These are phyloP conservation scores for Cladophialophora carrionii DNA, from an alignment of 2,329 filamentous ascomycete genomes.

Conservation along the genomic window DNA sequence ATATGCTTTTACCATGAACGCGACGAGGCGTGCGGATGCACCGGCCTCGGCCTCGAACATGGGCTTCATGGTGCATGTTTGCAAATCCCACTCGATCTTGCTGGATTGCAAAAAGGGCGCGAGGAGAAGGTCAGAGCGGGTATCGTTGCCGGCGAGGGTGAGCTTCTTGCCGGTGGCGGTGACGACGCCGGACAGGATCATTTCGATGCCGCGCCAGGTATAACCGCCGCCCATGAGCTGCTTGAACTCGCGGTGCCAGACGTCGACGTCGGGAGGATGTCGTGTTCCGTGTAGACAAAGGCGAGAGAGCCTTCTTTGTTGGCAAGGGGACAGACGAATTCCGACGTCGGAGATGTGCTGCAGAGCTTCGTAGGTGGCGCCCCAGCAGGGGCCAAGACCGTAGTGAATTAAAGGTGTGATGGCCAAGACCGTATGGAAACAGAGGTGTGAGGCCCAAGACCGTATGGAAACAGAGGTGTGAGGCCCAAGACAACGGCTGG, in stretches of 20 bases:
- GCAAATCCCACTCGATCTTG: neutral
- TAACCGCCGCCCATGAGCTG: neutral
- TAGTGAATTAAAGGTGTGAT: neutral
- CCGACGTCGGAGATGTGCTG: neutral
- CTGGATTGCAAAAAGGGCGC: neutral
- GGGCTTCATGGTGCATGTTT: neutral
- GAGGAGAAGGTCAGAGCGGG: neutral
- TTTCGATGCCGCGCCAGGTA: neutral
- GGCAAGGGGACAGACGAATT: neutral
- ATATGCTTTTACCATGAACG: no score
- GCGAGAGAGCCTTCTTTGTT: neutral
- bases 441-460: neutral
- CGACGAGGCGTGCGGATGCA: neutral
- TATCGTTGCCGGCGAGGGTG: neutral
- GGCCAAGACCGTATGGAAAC: neutral
- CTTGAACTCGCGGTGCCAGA: neutral
- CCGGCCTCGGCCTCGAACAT: neutral
- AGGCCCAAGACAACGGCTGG: neutral
- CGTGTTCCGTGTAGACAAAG: neutral
- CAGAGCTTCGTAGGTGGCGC: neutral
- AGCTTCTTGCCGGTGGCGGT: neutral
- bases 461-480: slow-evolving; percentile 1
- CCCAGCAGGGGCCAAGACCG: slow-evolving; percentile 3
- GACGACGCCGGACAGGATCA: slow-evolving; percentile 1
- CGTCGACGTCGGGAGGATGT: slow-evolving; percentile 4